A percentile compares a stretch with the other conserved stretches of the same genome.
phyloP scores from a whole-genome alignment of 352 stramenopile species.

The Plasmopara halstedii region DNA sequence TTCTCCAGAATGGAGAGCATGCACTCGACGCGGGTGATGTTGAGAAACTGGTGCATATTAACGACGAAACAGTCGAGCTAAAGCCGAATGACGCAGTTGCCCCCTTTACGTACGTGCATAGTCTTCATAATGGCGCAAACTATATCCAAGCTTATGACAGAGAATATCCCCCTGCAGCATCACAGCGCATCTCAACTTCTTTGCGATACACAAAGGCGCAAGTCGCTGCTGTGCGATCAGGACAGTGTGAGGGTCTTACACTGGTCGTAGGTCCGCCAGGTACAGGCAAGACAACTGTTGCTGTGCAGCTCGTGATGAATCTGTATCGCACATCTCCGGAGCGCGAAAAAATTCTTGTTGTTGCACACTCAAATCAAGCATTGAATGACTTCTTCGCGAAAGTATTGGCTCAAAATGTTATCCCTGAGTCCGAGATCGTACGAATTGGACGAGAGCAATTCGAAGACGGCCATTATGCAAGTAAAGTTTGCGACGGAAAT shows the following conservation, averaged over 20 bases:
- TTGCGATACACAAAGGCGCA: constrained; percentile 91
- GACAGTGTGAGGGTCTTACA: constrained; percentile 91
- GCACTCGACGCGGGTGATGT: constrained; percentile 29
- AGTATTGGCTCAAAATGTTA: constrained; percentile 76
- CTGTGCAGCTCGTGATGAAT: constrained; percentile 92
- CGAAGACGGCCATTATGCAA: constrained; percentile 1
- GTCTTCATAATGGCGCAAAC: constrained; percentile 20
- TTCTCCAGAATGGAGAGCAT: constrained; percentile 43
- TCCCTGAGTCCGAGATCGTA: constrained; percentile 84
- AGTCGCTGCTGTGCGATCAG: constrained; percentile 86
- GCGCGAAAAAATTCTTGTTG: constrained; percentile 88
- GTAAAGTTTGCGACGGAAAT: constrained; percentile 55
- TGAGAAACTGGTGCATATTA: constrained; percentile 33
- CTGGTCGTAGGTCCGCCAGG: constrained; percentile 91
- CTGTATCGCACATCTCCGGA: constrained; percentile 78
- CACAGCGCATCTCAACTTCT: background rate
- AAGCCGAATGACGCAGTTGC: constrained; percentile 23
- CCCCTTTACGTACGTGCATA: constrained; percentile 49
- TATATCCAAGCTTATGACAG: constrained; percentile 32
- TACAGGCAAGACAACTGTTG: constrained; percentile 93
- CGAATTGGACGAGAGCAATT: constrained; percentile 62
- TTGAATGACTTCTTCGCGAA: constrained; percentile 95
- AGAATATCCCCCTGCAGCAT: constrained; percentile 2
- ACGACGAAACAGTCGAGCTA: constrained; percentile 25
- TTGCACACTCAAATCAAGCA: constrained; percentile 93